Conservation (phyloP, 2,329 filamentous ascomycete species). For the Cordyceps tenuipes region DNA sequence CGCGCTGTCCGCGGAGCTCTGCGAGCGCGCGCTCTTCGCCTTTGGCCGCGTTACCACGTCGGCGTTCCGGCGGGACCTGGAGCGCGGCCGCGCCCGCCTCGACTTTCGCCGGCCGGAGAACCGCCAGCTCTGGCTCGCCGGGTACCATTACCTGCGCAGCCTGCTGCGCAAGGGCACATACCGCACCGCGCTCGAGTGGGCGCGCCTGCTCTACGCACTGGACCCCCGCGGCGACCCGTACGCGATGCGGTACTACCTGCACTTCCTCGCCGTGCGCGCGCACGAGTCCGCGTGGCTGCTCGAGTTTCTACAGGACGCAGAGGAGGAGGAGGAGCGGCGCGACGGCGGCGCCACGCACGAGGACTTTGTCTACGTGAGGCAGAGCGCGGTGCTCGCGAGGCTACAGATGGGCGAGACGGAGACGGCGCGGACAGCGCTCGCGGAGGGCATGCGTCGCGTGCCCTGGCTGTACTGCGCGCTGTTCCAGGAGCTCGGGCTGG, state of each 20-base stretch:
- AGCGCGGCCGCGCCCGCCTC: conserved; percentile 70
- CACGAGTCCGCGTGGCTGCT: conserved; percentile 70
- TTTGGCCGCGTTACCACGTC: conserved; percentile 86
- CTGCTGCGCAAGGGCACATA: conserved; percentile 87
- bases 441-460: conserved; percentile 58
- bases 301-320: conserved; percentile 49
- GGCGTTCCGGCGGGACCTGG: conserved; percentile 67
- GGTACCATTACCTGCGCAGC: conserved; percentile 80
- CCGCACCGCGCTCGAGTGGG: conserved; percentile 88
- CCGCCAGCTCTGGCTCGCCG: conserved; percentile 84
- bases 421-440: conserved; percentile 57
- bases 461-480: conserved; percentile 81
- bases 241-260: conserved; percentile 69
- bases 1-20: conserved; percentile 74
- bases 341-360: conserved; percentile 18
- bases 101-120: conserved; percentile 80
- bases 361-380: conserved; percentile 59
- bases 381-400: conserved; percentile 69
- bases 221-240: conserved; percentile 69
- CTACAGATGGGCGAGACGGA: conserved; percentile 59
- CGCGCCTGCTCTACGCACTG: conserved; percentile 71
- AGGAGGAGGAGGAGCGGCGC: conserved; percentile 19
- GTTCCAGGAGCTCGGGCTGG: conserved; percentile 71
- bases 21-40: conserved; percentile 85
- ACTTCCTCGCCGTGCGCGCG: conserved; percentile 76